Base-by-base conservation (phyloP, 495 filamentous ascomycete species). In the Jackrogersella multiformis region DNA sequence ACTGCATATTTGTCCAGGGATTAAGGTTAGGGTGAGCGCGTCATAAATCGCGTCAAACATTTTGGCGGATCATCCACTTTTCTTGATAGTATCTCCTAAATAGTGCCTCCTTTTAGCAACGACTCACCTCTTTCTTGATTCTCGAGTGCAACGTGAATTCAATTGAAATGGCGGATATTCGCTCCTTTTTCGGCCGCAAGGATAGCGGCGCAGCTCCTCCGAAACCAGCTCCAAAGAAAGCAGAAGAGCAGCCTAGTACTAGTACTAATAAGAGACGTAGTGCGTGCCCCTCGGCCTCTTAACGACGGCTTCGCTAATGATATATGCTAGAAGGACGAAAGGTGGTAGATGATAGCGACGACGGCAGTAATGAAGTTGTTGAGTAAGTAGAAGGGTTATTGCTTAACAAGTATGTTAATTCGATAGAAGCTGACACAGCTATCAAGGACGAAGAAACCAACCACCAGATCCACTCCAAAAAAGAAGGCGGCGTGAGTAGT, bases 291-390 rank as follows among this genome's bases (percentile, higher is more conserved):
- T 52, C 16, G 6, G 16, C 13, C 13, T 24, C n/a, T 1, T 7
- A 48, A 9, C 4, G 0, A 46, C 49, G 20, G 21, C 16, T 24
- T 23, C 23, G 30, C 74, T 82, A 61, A 80, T 39, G 12, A 6
- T 15, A 45, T 2, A 16, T 42, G 18, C 18, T 60, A 90, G 88
- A 85, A 57, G 84, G 80, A 46, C 85, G 90, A 38, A 92, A 91
- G 71, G 84, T 94, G 21, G 78, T 94, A 30, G 88, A 90, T 65
- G 91, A 93, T 53, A 92, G 89, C 69, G 89, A 91, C 38, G 90
- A 93, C 2, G 89, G 91, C 24, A 87, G 88, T 0, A 81, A 81
- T 24, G 38, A 57, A 9, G 64, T 72, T 24, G 66, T 74, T 16
- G 76, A 79, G 80, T 81, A 75, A 30, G 78, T 73, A 51, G 32